Evolutionary conservation across 1,139 yeast genomes (phyloP), one percentile per base, ranked within the genome.

Genomic region (Saccharomyces hybrid): DNA sequence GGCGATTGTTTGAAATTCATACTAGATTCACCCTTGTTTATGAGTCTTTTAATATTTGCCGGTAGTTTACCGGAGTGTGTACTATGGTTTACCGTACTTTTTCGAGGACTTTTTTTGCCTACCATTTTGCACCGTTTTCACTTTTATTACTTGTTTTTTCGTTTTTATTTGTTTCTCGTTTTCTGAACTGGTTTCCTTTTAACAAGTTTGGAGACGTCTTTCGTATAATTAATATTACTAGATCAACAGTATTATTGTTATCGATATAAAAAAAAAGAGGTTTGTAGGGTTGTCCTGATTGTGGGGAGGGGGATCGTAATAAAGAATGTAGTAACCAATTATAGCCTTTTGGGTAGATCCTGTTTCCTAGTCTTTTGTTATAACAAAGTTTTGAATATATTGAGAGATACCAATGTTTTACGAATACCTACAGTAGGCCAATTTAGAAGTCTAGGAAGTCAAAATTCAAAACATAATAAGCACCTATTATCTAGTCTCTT

Each of bases 31-130:
- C 41, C 53, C 41, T 54, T 55, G 48, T 53, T 57, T 51, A 59
- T 56, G 44, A 60, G 51, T n/a, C 53, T 54, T 38, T 58, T 55
- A 34, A 59, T 38, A 16, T 54, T 56, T 7, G 57, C 61, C 38
- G 66, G 64, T 32, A 57, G 55, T 47, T 64, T 65, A 51, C 66
- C 66, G 19, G 62, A 64, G 12, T 55, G 55, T 27, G 50, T 51
- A 7, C 47, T 52, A 11, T 28, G 29, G 38, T 38, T 27, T 5
- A 19, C 12, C n/a, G 14, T 12, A 24, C 27, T 54, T 51, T 64
- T 64, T 51, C 61, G 58, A 34, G 70, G 65, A 48, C 65, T 61
- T 54, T 63, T 59, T 48, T 55, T 59, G 46, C 64, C 64, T 27
- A 59, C 62, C 67, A 63, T 63, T 42, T 29, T 49, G 38, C 24